Base-by-base conservation (phyloP, 2,329 filamentous ascomycete species). In the Botryosphaeria dothidea region DNA sequence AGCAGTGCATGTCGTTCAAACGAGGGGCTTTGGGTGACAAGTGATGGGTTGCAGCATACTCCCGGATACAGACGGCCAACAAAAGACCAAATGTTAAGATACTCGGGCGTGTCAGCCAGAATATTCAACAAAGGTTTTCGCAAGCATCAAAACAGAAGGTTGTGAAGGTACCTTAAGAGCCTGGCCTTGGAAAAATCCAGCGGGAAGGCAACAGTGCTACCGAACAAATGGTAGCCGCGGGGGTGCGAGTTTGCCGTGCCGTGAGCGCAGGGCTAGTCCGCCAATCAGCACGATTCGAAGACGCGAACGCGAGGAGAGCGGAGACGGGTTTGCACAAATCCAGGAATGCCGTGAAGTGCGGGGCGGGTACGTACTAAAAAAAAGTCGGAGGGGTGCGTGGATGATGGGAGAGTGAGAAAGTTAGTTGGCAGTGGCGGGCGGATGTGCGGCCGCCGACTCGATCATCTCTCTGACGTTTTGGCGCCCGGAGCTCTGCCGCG, bases 401-500 rank as follows among this genome's bases (percentile, higher is more conserved):
- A 56, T 36, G 29, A 25, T 31, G 29, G 21, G 21, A 23, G 19
- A 13, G 57, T n/a, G 36, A 31, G 31, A 25, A 29, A 29, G 29
- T 8, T 21, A 19, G 17, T 21, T 27, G 41, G 48, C 29, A 41
- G 60, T 62, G 13, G 34, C 60, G 60, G 60, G 60, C 49, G 46
- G 46, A 23, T 45, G 58, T 48, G 51, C 51, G 51, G 51, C 51
- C 58, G 34, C 19, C 34, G 46, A 54, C 36, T 64, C 27, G 21
- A 19, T 4, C 29, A 25, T 56, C 48, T 64, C 51, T 43, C 54
- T 54, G 45, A 43, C 36, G 43, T 62, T 41, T 21, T 41, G 38
- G 38, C 23, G 21, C 9, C 43, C 51, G 62, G 54, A 58, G 62
- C 62, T 65, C 43, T 56, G 19, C 62, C 62, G 62, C 62, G 49